Evolutionary conservation across 371 early-diverging fungal species (phyloP).

Genomic region (Dinochytrium kinnereticum): DNA sequence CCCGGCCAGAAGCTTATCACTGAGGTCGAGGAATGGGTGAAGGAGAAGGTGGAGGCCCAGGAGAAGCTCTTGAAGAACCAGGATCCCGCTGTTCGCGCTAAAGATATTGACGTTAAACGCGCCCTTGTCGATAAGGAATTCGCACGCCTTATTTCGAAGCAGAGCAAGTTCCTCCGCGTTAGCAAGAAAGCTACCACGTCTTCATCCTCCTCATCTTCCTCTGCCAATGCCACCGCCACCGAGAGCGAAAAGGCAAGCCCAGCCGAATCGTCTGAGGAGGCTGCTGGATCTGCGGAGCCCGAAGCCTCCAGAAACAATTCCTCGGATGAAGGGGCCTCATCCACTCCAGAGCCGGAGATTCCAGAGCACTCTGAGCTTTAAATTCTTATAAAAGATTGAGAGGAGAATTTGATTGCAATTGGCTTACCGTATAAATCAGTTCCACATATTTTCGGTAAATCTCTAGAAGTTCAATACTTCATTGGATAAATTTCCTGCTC

Average conservation of each 20-base stretch:
- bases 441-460: too few species aligned
- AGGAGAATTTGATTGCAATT: too few species aligned
- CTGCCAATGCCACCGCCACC: slow-evolving; percentile 21
- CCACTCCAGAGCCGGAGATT: slow-evolving; percentile 5
- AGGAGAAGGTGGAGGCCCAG: slow-evolving; percentile 65
- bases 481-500: too few species aligned
- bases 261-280: background rate
- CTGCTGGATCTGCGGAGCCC: too few species aligned
- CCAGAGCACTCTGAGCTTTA: slow-evolving; percentile 15
- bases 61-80: slow-evolving; percentile 60
- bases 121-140: slow-evolving; percentile 58
- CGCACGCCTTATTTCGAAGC: slow-evolving; percentile 57
- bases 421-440: too few species aligned
- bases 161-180: slow-evolving; percentile 13
- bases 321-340: background rate
- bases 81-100: slow-evolving; percentile 64
- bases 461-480: too few species aligned
- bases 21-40: slow-evolving; percentile 67
- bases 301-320: too few species aligned
- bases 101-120: slow-evolving; percentile 33
- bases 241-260: slow-evolving; percentile 9
- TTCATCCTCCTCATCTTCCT: slow-evolving; percentile 19
- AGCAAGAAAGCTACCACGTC: slow-evolving; percentile 19
- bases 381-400: background rate
- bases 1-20: slow-evolving; percentile 53